Conservation (phyloP, 1,284 basidiomycete genomes). For the Leucoagaricus sp. region DNA sequence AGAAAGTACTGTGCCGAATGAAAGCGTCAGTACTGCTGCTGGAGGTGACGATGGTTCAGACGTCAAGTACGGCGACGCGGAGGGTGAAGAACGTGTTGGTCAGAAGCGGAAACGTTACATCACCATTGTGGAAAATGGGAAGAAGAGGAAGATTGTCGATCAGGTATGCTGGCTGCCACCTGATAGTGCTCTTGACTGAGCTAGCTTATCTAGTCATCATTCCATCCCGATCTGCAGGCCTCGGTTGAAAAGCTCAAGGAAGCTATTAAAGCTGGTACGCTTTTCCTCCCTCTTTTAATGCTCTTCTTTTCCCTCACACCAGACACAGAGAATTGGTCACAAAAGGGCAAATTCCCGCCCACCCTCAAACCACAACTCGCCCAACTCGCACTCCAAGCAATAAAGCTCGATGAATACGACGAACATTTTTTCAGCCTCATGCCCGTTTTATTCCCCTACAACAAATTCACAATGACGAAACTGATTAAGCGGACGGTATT, state of each 20-base stretch:
- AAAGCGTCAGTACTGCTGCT: constrained; percentile 53
- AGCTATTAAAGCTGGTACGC: constrained; percentile 11
- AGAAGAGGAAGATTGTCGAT: constrained; percentile 72
- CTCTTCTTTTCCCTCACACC: background rate
- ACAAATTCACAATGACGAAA: constrained; percentile 90
- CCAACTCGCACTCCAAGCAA: constrained; percentile 76
- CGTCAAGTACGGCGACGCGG: constrained; percentile 16
- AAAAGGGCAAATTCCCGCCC: constrained; percentile 34
- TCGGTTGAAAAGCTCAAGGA: constrained; percentile 15
- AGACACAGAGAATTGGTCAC: constrained; percentile 7
- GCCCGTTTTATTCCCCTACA: constrained; percentile 89
- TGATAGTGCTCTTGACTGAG: background rate
- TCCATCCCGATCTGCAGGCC: constrained; percentile 19
- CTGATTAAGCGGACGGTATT: constrained; percentile 82
- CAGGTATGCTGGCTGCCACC: constrained; percentile 19
- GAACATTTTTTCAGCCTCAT: constrained; percentile 90
- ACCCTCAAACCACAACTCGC: constrained; percentile 74
- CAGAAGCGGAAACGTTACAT: constrained; percentile 55
- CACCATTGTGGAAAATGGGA: constrained; percentile 50
- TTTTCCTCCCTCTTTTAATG: too few relatives aligned
- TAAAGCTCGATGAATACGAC: constrained; percentile 85
- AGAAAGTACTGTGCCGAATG: constrained; percentile 6
- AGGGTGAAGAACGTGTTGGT: constrained; percentile 34
- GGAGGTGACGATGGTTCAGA: constrained; percentile 37
- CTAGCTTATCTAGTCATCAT: constrained; percentile 13